A percentile compares a stretch with the other conserved stretches of the same genome.
phyloP scores from a whole-genome alignment of 2,329 filamentous ascomycete species.

The Aspergillus neotritici region DNA sequence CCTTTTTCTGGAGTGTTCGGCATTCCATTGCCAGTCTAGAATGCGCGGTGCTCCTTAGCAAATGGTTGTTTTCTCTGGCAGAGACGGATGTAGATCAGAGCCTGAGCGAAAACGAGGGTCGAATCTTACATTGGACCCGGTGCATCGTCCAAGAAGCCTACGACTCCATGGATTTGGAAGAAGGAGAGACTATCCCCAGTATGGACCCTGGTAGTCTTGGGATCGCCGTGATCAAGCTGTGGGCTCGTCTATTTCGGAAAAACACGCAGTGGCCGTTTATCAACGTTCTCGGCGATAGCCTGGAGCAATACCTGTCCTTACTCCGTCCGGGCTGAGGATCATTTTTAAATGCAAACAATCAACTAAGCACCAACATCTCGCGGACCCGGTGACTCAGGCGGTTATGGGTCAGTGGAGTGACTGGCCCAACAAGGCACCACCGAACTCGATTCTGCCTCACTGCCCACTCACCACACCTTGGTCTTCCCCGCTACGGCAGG shows the following conservation, averaged over 20 bases:
- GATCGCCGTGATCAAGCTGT: constrained; percentile 25
- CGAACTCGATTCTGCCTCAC: not conserved
- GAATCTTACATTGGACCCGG: constrained; percentile 28
- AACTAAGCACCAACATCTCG: not conserved
- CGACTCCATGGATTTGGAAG: constrained; percentile 26
- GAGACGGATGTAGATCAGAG: constrained; percentile 22
- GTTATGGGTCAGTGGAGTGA: not conserved
- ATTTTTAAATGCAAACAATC: not conserved
- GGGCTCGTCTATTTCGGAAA: constrained; percentile 27
- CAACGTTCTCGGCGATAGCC: constrained; percentile 27
- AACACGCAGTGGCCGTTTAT: constrained; percentile 34
- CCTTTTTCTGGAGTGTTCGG: constrained; percentile 35
- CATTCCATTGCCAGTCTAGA: constrained; percentile 34
- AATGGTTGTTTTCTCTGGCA: constrained; percentile 39
- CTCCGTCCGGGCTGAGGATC: constrained; percentile 12
- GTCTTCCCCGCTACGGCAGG: no score
- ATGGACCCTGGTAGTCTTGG: constrained; percentile 24
- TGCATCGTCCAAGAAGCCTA: constrained; percentile 31
- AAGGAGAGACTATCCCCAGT: constrained; percentile 18
- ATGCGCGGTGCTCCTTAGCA: constrained; percentile 38
- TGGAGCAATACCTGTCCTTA: constrained; percentile 26
- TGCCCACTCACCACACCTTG: no score
- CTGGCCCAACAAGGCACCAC: not conserved
- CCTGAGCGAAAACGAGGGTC: constrained; percentile 28
- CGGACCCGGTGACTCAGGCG: no score